Evolutionary conservation across 2,329 filamentous ascomycete species (phyloP), one percentile per base, ranked within the genome.

Genomic region (Talaromyces sp.): DNA sequence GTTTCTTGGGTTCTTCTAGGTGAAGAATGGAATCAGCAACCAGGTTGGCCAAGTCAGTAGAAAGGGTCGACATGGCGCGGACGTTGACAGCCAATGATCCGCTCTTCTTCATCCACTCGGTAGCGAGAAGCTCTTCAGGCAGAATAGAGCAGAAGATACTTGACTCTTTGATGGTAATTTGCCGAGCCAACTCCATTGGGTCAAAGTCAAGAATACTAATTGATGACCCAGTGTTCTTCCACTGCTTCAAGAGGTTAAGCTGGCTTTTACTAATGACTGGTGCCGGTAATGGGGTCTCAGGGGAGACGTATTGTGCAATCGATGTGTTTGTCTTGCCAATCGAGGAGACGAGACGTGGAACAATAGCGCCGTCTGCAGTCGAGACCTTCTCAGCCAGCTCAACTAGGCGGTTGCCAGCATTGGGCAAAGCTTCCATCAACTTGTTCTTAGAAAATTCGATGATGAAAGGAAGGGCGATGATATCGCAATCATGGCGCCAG

Each of bases 21-120:
- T 91, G 88, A 15, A 99, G 85, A 71, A 99, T 96, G 0, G 91
- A 96, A 74, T 98, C 94, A 0, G 92, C 91, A 11, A 99, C 95
- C 45, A 98, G 82, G 73, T 97, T 95, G 4, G 94, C 93, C 19
- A 99, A 82, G 69, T 97, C 93, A 0, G 93, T 99, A 3, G 94
- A 96, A 47, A 99, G 83, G 0, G 90, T 89, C 1, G 93, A 95
- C 92, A 98, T 96, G 5, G 92, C 91, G 74, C 94, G 91, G 68
- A 99, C 94, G 69, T 98, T 97, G 45, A 91, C 88, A 1, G 93
- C 91, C 66, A 90, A 87, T 0, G 87, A 88, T 5, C 89, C 91
- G 2, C 87, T 86, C 71, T 93, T 92, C 82, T 96, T 97, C 78
- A 90, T 96, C 93, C 94, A 98, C 77, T 96, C 93, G 0, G 92